A percentile compares a stretch with the other conserved stretches of the same genome.
Evolutionary conservation across 805 yeast genomes (phyloP).

Genomic region (Candida hungchunana): DNA sequence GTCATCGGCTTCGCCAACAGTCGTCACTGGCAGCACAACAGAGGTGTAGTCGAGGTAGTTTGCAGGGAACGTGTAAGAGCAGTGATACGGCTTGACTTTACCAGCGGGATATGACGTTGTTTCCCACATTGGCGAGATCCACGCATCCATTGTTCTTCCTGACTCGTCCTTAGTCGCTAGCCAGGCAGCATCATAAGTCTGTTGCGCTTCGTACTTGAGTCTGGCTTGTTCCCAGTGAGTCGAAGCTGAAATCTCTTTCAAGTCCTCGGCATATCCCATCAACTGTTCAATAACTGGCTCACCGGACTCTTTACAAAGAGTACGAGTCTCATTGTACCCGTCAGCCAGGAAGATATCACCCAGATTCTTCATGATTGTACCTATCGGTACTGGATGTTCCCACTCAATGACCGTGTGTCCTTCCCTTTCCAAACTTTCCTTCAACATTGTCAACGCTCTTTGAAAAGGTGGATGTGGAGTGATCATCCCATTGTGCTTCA

Average conservation of each 20-base stretch:
- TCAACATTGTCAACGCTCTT: constrained; percentile 37
- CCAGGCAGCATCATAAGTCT: constrained; percentile 37
- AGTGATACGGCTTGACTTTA: constrained; percentile 33
- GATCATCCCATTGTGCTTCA: constrained; percentile 38
- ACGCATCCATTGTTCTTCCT: constrained; percentile 40
- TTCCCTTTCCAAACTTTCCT: constrained; percentile 24
- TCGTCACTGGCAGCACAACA: constrained; percentile 41
- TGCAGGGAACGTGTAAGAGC: constrained; percentile 39
- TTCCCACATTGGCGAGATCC: constrained; percentile 44
- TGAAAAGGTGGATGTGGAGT: constrained; percentile 49
- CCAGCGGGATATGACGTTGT: constrained; percentile 38
- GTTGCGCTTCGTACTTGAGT: constrained; percentile 33
- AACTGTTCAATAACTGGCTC: constrained; percentile 20
- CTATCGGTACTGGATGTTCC: constrained; percentile 10
- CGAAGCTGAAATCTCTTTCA: constrained; percentile 12
- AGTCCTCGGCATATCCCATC: constrained; percentile 21
- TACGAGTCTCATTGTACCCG: constrained; percentile 5
- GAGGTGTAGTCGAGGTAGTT: constrained; percentile 40
- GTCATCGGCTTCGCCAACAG: constrained; percentile 31
- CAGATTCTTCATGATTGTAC: constrained; percentile 2
- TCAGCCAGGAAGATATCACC: constrained; percentile 8
- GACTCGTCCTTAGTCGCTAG: constrained; percentile 31
- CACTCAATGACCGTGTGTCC: constrained; percentile 41
- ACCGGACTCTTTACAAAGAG: constrained; percentile 5
- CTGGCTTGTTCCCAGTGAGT: constrained; percentile 40